These are phyloP conservation scores for Puccinia hordei DNA, from an alignment of 1,284 basidiomycete genomes.

Conservation along the genomic window DNA sequence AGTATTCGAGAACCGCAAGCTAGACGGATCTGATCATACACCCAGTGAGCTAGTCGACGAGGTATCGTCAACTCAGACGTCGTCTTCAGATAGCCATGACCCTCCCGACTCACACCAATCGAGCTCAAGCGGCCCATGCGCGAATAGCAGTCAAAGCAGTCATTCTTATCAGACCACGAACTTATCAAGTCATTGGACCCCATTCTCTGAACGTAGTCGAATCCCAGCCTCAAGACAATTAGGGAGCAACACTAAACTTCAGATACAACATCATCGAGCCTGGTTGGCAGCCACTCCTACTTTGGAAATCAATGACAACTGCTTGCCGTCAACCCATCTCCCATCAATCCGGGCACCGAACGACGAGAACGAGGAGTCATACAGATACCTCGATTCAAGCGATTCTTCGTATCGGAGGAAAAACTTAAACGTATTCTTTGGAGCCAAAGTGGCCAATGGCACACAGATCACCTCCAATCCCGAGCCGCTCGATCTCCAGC, in stretches of 20 bases:
- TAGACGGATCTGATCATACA: neutral
- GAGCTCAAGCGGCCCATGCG: neutral
- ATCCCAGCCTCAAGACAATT: constrained; percentile 10
- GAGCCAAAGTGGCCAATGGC: neutral
- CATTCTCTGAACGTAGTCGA: constrained; percentile 16
- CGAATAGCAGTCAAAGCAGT: neutral
- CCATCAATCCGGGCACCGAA: neutral
- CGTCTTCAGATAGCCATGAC: neutral
- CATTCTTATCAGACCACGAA: neutral
- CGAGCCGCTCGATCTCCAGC: neutral
- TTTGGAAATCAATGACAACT: neutral
- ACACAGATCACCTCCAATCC: too few relatives aligned
- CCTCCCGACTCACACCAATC: neutral
- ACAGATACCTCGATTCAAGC: neutral
- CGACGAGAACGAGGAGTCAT: neutral
- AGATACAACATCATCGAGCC: neutral
- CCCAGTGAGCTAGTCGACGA: neutral
- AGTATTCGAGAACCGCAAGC: neutral
- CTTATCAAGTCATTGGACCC: neutral
- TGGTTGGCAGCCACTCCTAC: neutral
- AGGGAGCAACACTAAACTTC: neutral
- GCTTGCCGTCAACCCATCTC: neutral
- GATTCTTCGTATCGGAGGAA: neutral
- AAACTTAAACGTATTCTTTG: neutral
- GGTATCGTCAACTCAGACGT: neutral